Conservation (phyloP, 2,329 filamentous ascomycete species). For the Claviceps sp. region DNA sequence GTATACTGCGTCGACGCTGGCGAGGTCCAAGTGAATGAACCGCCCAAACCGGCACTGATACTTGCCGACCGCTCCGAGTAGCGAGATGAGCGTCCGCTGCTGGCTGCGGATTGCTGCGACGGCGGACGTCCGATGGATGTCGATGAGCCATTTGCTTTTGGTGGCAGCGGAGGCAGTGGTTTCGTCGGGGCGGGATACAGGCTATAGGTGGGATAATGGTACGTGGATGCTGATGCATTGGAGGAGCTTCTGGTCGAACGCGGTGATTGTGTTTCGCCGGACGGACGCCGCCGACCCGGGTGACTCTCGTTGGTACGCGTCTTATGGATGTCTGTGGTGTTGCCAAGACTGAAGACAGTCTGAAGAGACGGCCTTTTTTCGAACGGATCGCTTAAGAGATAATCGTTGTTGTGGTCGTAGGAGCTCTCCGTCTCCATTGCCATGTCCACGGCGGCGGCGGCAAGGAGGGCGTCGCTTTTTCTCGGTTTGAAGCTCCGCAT, state of each 20-base stretch:
- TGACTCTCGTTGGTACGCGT: neutral
- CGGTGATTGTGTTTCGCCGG: neutral
- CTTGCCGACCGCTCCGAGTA: slow-evolving; percentile 4
- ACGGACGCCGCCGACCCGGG: neutral
- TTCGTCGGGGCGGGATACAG: slow-evolving; percentile 5
- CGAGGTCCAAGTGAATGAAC: neutral
- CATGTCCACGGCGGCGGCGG: neutral
- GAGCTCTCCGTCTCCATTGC: neutral
- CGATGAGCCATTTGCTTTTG: slow-evolving; percentile 1
- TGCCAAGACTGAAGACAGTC: neutral
- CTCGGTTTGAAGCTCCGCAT: neutral
- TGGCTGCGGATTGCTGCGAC: neutral
- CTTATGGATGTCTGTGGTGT: neutral
- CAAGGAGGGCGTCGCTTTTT: neutral
- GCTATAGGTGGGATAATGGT: slow-evolving; percentile 3
- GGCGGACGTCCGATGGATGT: slow-evolving; percentile 3
- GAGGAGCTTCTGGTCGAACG: slow-evolving; percentile 2
- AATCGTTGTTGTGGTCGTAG: neutral
- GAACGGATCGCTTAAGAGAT: neutral
- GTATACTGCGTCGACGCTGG: slow-evolving; percentile 1
- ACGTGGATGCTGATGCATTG: slow-evolving; percentile 1
- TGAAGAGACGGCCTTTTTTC: neutral
- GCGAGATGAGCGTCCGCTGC: slow-evolving; percentile 4
- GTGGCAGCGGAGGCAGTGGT: slow-evolving; percentile 5
- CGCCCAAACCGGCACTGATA: neutral